A percentile compares a stretch with the other conserved stretches of the same genome.
These are phyloP conservation scores for Erigeron philadelphicus DNA, from an alignment of 140 eudicot genomes.

Conservation along the genomic window DNA sequence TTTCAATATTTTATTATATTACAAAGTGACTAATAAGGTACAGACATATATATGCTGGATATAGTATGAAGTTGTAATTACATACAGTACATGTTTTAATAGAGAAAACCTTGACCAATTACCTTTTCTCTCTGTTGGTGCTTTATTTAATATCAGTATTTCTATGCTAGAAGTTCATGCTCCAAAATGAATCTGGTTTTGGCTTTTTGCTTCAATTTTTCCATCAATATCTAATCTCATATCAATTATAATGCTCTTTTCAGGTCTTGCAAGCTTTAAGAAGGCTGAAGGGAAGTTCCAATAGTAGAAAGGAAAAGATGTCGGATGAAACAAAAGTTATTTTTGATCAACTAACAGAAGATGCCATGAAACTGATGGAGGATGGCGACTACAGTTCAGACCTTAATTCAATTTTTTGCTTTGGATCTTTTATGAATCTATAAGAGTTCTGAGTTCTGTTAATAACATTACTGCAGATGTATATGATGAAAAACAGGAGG, in stretches of 20 bases:
- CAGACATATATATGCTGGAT: background rate
- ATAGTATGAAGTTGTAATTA: background rate
- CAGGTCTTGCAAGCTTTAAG: slow-evolving; percentile 85
- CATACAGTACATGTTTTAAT: too few species aligned
- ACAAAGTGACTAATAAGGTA: background rate
- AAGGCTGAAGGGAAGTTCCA: slow-evolving; percentile 82
- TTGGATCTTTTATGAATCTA: background rate
- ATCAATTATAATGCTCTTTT: slow-evolving; percentile 8
- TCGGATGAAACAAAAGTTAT: slow-evolving; percentile 63
- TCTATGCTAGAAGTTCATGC: slow-evolving; percentile 2
- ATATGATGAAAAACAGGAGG: slow-evolving; percentile 79
- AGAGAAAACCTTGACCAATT: background rate
- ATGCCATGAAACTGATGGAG: slow-evolving; percentile 85
- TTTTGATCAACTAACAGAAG: slow-evolving; percentile 95
- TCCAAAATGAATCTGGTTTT: background rate
- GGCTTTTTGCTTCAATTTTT: too few species aligned
- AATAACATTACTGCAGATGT: slow-evolving; percentile 54
- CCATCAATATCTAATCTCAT: slow-evolving; percentile 12
- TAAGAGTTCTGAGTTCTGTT: background rate
- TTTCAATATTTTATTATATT: slow-evolving; percentile 1
- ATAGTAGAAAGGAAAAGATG: slow-evolving; percentile 79
- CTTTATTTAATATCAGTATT: background rate
- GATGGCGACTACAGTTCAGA: slow-evolving; percentile 86
- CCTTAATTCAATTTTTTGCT: slow-evolving; percentile 16
- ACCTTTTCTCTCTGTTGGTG: background rate